Evolutionary conservation across 148 eudicot species (phyloP).

Genomic region (Chenopodium formosanum): DNA sequence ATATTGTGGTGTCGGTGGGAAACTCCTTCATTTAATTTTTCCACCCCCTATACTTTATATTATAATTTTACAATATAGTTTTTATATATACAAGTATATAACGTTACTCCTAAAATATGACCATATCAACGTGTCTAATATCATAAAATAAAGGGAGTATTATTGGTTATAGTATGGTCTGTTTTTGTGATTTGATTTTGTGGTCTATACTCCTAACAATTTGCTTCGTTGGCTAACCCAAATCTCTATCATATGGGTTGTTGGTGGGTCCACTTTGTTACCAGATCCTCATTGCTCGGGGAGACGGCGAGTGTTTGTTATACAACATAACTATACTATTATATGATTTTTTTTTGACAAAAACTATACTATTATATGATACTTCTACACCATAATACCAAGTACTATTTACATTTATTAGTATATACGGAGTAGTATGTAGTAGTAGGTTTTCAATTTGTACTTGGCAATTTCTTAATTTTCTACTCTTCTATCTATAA

Average conservation of each 20-base stretch:
- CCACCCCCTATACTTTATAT: background rate
- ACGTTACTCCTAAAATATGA: background rate
- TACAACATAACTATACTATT: background rate
- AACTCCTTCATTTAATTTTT: background rate
- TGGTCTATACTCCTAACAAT: background rate
- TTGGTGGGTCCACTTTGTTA: background rate
- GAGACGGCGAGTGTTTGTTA: background rate
- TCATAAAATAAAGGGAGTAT: background rate
- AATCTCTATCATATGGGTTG: background rate
- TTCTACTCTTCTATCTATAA: too few species aligned
- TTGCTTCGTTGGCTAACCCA: slow-evolving; percentile 5
- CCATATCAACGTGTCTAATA: background rate
- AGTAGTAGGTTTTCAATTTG: too few species aligned
- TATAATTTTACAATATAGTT: too few species aligned
- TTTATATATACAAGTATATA: too few species aligned
- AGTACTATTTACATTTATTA: background rate
- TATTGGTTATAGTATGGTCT: background rate
- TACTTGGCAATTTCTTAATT: too few species aligned
- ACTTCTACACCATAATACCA: background rate
- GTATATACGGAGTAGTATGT: too few species aligned
- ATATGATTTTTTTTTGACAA: too few species aligned
- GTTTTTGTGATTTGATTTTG: background rate
- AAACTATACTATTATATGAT: too few species aligned
- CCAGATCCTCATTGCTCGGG: slow-evolving; percentile 15
- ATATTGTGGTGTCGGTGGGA: slow-evolving; percentile 28